Evolutionary conservation across 2,329 filamentous ascomycete genomes (phyloP).

Genomic region (Monosporascus ibericus): DNA sequence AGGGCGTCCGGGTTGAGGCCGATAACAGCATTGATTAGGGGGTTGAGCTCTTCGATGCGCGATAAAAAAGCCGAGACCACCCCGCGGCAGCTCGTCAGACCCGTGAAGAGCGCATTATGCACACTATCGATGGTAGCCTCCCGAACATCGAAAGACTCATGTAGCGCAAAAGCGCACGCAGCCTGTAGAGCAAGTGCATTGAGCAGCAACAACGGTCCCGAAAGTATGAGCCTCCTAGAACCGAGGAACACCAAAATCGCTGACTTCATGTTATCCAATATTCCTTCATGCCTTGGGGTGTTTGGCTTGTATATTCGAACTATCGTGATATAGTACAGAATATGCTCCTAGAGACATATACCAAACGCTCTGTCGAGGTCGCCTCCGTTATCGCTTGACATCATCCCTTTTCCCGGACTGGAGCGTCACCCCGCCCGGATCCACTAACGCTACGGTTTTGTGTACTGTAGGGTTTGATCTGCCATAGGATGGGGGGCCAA

Average conservation of each 20-base stretch:
- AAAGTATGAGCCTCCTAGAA: neutral
- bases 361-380: neutral
- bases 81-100: constrained; percentile 46
- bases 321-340: no score
- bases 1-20: constrained; percentile 40
- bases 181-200: neutral
- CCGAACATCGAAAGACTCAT: constrained; percentile 40
- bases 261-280: neutral
- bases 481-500: no score
- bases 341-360: neutral
- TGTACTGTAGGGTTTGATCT: no score
- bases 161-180: neutral
- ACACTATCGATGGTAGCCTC: constrained; percentile 54
- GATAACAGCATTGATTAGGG: constrained; percentile 51
- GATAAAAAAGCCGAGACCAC: constrained; percentile 50
- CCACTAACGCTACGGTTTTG: neutral
- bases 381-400: neutral
- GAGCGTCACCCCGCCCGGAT: neutral
- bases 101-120: constrained; percentile 48
- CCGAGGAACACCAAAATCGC: neutral
- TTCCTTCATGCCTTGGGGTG: neutral
- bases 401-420: neutral
- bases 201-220: neutral
- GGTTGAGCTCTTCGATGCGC: constrained; percentile 51
- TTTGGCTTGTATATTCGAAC: neutral